Evolutionary conservation across 139 green algal species (phyloP).

Genomic region (Closterium sp.): DNA sequence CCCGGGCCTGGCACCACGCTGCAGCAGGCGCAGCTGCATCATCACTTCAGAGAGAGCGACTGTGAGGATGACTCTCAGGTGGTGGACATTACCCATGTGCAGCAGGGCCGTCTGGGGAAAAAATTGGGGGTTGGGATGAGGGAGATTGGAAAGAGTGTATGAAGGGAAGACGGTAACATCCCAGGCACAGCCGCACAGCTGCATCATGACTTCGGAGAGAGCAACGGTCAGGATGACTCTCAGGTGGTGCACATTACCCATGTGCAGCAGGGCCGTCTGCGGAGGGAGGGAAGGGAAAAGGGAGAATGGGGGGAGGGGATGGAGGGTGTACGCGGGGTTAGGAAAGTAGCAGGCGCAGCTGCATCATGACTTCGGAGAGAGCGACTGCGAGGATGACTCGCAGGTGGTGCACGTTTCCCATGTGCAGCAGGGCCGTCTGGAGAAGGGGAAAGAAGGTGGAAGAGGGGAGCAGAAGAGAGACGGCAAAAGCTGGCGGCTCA

Average conservation of each 20-base stretch:
- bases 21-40: constrained; percentile 29
- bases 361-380: constrained; percentile 34
- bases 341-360: background rate
- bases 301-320: too few species aligned
- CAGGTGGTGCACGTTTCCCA: constrained; percentile 3
- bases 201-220: background rate
- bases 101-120: background rate
- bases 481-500: too few species aligned
- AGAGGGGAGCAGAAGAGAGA: too few species aligned
- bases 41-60: constrained; percentile 43
- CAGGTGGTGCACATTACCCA: constrained; percentile 1
- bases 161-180: background rate
- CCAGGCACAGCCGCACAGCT: background rate
- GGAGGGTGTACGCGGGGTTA: background rate
- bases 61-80: constrained; percentile 36
- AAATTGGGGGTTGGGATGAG: too few species aligned
- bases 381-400: constrained; percentile 37
- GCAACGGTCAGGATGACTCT: background rate
- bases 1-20: background rate
- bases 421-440: too few species aligned
- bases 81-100: background rate
- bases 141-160: background rate
- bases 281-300: background rate
- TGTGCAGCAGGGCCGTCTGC: too few species aligned
- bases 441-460: background rate